Base-by-base conservation (phyloP, 371 early-diverging fungal genomes). In the Syncephalastrum racemosum region DNA sequence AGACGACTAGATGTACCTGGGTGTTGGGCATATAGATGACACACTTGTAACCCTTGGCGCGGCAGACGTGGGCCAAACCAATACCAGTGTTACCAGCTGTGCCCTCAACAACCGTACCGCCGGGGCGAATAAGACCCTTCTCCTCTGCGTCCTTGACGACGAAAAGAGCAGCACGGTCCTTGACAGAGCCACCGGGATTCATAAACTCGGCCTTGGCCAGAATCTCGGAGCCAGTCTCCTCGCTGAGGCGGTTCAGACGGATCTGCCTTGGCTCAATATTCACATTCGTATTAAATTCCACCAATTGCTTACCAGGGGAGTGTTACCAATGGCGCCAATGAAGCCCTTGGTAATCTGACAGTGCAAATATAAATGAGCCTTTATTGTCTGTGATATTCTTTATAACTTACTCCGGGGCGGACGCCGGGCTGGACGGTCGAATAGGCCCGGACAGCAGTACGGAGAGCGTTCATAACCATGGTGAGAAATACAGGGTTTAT, bases 161-260 rank as follows among this genome's bases (percentile, higher is more conserved):
- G 67, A 76, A 94, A 41, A 95, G 79, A 1, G 98, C 97, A 18
- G 96, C 96, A 46, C 97, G 86, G 71, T 97, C 97, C 75, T 97
- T 97, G 68, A 97, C 97, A 6, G 91, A 90, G 18, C 97, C 97
- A 50, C 97, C 97, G n/a, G 97, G 95, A 70, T 97, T 97, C 96
- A 97, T 95, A 71, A 91, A 97, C 79, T 97, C 97, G 47, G 95
- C 96, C 74, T 97, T 97, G 56, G 88, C 97, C 24, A 90, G 75
- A 53, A 97, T 93, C 49, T 92, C 85, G 62, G 91, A 90, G 40
- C 94, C 93, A 4, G 93, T 93, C 64, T 90, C 90, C 44, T 89
- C 69, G 67, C 92, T 92, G 56, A 93, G 50, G 47, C 75, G 76
- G 56, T 82, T 82, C 56, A 93, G 79, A 25, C 88, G 88, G 52